Base-by-base conservation (phyloP, 1,284 basidiomycete species). In the Ganoderma sinense region DNA sequence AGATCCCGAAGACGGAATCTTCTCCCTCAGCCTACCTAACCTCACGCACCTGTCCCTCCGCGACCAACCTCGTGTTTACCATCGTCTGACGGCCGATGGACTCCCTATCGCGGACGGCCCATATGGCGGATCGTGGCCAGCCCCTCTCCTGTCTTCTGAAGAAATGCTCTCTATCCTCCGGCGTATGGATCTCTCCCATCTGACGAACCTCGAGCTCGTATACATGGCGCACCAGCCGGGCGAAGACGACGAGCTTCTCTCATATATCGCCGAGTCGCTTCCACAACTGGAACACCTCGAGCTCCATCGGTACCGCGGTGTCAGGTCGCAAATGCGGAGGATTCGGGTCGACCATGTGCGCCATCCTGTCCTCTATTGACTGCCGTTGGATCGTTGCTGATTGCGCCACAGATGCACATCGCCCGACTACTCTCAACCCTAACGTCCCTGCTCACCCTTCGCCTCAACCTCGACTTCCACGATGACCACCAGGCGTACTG, bases 51-150 rank as follows among this genome's bases (percentile, higher is more conserved):
- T 69, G 4, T 66, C 68, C 2, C 51, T 69, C 11, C 62, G 69
- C n/a, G 69, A 70, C 29, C 53, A 39, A 20, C 69, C 69, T 4
- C 69, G 69, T 2, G 58, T 45, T 48, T 67, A 70, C n/a, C 33
- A 41, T 41, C 40, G 40, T 14, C 40, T 41, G 11, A 41, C 40
- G 4, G 40, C 11, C 14, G 14, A 41, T 14, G 40, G 11, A 2
- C 2, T 14, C 11, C 6, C 40, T 6, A 41, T 41, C 8, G 6
- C 11, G 40, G 40, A 41, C 11, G 40, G 40, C 2, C 11, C 40
- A 11, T 41, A 41, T 41, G 40, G 40, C 40, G 40, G 40, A 41
- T 13, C 40, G 40, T 41, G 40, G 40, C 40, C 40, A 10, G 40
- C 40, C 18, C 45, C 16, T 18, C 6, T n/a, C 2, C 18, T 48